phyloP scores from a whole-genome alignment of 768 basidiomycete genomes.

The Serpula lacrymans region DNA sequence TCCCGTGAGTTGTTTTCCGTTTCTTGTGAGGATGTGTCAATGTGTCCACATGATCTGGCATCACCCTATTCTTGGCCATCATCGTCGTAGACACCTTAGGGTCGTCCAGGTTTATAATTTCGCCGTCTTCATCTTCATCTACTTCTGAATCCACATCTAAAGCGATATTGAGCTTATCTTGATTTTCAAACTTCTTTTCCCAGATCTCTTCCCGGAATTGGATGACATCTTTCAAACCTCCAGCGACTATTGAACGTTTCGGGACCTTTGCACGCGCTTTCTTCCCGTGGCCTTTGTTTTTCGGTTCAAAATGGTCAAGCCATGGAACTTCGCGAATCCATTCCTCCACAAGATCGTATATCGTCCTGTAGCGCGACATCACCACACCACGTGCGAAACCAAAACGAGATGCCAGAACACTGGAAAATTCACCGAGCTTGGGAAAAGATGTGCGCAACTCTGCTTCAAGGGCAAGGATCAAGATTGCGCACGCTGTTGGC shows the following conservation, averaged over 20 bases:
- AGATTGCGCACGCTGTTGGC: constrained; percentile 62
- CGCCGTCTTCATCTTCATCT: constrained; percentile 22
- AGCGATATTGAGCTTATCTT: constrained; percentile 33
- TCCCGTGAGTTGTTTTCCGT: constrained; percentile 24
- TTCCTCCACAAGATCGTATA: constrained; percentile 57
- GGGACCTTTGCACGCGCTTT: constrained; percentile 56
- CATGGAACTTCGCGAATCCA: constrained; percentile 70
- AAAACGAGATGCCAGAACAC: constrained; percentile 49
- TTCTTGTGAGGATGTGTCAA: constrained; percentile 26
- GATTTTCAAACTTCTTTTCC: constrained; percentile 35
- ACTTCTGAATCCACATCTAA: constrained; percentile 35
- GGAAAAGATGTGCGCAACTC: constrained; percentile 52
- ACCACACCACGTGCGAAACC: constrained; percentile 51
- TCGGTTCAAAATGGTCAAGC: constrained; percentile 54
- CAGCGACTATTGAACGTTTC: constrained; percentile 63
- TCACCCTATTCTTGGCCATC: too few species aligned
- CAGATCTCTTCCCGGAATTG: constrained; percentile 65
- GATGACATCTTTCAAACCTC: constrained; percentile 66
- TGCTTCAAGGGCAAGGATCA: constrained; percentile 70
- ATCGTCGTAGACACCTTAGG: constrained; percentile 2
- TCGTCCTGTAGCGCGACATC: constrained; percentile 64
- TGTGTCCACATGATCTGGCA: too few species aligned
- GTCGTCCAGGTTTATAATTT: constrained; percentile 8
- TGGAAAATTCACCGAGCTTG: constrained; percentile 54
- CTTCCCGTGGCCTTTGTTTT: constrained; percentile 26